A percentile compares a stretch with the other conserved stretches of the same genome.
phyloP scores from a whole-genome alignment of 106 monocot genomes.

The Platanthera zijinensis region DNA sequence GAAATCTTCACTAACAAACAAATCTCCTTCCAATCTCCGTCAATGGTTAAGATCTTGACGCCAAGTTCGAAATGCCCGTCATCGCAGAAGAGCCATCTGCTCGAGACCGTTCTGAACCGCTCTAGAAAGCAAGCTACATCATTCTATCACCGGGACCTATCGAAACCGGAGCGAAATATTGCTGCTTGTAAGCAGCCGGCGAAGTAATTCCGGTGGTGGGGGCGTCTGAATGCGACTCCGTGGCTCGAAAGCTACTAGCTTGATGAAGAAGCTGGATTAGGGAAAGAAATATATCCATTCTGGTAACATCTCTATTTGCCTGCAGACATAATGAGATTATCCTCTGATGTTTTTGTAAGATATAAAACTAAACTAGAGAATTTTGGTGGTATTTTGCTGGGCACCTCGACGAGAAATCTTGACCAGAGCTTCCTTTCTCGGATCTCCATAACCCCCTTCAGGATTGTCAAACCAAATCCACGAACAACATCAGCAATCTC shows the following conservation, averaged over 20 bases:
- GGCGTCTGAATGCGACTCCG: too few relatives aligned
- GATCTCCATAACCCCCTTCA: constrained; percentile 90
- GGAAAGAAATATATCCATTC: constrained; percentile 80
- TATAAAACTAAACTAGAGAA: background rate
- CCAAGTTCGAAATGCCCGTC: too few relatives aligned
- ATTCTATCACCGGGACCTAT: too few relatives aligned
- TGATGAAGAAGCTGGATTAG: constrained; percentile 60
- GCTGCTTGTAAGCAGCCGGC: too few relatives aligned
- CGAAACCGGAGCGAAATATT: too few relatives aligned
- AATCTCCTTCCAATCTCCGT: too few relatives aligned
- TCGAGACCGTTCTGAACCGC: too few relatives aligned
- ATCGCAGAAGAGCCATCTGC: too few relatives aligned
- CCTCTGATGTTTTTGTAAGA: background rate
- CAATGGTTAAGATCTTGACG: too few relatives aligned
- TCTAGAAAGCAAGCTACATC: too few relatives aligned
- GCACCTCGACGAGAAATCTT: constrained; percentile 91
- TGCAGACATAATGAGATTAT: constrained; percentile 7
- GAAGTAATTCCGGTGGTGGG: too few relatives aligned
- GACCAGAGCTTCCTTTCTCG: constrained; percentile 82
- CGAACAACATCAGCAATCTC: constrained; percentile 88
- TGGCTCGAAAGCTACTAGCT: background rate
- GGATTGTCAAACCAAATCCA: constrained; percentile 85
- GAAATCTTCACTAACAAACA: too few relatives aligned
- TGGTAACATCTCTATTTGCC: constrained; percentile 83
- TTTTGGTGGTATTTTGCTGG: background rate